Base-by-base conservation (phyloP, 2,329 filamentous ascomycete species). In the Teratosphaeria epicoccoides region DNA sequence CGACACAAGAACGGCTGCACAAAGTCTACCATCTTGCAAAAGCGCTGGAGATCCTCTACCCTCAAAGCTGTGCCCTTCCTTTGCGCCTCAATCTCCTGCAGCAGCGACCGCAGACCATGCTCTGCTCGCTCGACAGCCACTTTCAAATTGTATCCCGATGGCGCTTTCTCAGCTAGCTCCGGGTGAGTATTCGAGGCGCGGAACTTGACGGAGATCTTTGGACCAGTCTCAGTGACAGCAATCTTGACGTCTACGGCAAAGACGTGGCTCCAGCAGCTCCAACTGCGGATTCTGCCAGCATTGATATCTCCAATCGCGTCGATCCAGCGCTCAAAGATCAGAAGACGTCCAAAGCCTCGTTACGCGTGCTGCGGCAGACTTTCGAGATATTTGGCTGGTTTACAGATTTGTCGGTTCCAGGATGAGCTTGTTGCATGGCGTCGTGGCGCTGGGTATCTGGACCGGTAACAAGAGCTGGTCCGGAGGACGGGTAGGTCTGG, bases 241-340 rank as follows among this genome's bases (percentile, higher is more conserved):
- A 59, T 49, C 20, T 28, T 53, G 46, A 55, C 52, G 43, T 53
- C 43, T 3, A 52, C 43, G 26, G 43, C 40, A 53, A 57, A 61
- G 47, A 53, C 55, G 24, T 57, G 51, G 20, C 47, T 43, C 43
- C 54, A 53, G 51, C 57, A 59, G 28, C 49, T 52, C 6, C 60
- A 11, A 17, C 47, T 49, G 24, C 51, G 49, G 3, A 61, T 22
- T 11, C 59, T 46, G 11, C 49, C 55, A n/a, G 55, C 57, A 43
- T 59, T 61, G 10, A 49, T 49, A 33, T 60, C 56, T 7, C 59
- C 59, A 5, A 61, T 59, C 4, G 53, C 55, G 23, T n/a, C 28
- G 24, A 59, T 52, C 59, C 59, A 61, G 7, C 50, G 47, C 20
- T 51, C 20, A 53, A 56, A 59, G 40, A 59, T 59, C 43, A 57